A percentile compares a stretch with the other conserved stretches of the same genome.
phyloP scores from a whole-genome alignment of 2,329 filamentous ascomycete genomes.

The Talaromyces sp. region DNA sequence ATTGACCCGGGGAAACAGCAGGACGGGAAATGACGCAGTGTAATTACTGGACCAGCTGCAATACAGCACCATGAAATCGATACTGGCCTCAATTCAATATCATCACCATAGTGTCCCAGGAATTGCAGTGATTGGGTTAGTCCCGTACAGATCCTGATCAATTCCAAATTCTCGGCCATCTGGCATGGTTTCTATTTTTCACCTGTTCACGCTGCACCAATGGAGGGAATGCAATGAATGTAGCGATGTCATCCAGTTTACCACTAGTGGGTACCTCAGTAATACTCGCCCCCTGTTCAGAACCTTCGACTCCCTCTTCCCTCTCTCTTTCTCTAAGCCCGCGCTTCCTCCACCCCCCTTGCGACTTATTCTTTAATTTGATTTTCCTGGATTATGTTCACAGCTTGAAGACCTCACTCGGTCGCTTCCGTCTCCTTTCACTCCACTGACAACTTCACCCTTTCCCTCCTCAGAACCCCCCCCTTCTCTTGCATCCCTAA shows the following conservation, averaged over 20 bases:
- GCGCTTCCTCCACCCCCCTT: conserved; percentile 10
- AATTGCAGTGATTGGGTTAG: no score
- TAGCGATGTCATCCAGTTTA: conserved; percentile 9
- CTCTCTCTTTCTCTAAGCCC: conserved; percentile 8
- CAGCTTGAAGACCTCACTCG: conserved; percentile 24
- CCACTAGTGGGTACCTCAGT: conserved; percentile 9
- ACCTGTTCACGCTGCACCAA: background rate
- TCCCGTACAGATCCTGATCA: background rate
- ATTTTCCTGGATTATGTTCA: conserved; percentile 26
- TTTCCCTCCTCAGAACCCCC: conserved; percentile 10
- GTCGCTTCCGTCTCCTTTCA: conserved; percentile 18
- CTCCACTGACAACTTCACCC: conserved; percentile 24
- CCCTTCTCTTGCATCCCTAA: conserved; percentile 7
- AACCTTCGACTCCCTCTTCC: conserved; percentile 17
- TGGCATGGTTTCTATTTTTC: background rate
- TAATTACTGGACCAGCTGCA: no score
- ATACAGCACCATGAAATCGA: background rate
- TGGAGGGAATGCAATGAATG: background rate
- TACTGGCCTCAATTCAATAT: no score
- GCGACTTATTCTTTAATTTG: conserved; percentile 7
- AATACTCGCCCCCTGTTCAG: conserved; percentile 15
- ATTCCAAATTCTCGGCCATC: background rate
- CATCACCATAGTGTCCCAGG: no score
- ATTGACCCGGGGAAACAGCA: background rate
- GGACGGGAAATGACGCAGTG: no score